Evolutionary conservation across 192 early-diverging fungal species (phyloP), one percentile per base, ranked within the genome.

Genomic region (Oehlia diaphana): DNA sequence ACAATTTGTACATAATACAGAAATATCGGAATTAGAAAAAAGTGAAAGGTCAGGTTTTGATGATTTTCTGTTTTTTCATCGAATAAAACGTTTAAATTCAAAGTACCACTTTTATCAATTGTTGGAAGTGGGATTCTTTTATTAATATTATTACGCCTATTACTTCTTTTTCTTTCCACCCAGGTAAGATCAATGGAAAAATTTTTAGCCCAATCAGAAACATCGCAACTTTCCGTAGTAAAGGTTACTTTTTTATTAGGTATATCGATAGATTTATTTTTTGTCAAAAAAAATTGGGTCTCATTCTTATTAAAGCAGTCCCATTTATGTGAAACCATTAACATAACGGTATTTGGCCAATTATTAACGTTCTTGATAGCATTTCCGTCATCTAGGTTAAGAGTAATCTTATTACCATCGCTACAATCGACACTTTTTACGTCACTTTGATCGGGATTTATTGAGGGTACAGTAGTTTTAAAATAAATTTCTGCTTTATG

Each of bases 301-400:
- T 39, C 16, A 12, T 5, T 4, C 47, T 76, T 39, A n/a, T 63
- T 63, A 28, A 65, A 76, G 14, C 75, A 76, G 23, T 65, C 28
- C 61, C 63, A 64, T 33, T 76, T 63, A 26, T 76, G 33, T 0
- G 10, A 35, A 1, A 76, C 44, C 37, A 76, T 2, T 44, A 76
- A n/a, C 5, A 76, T 76, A 9, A 76, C 62, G 0, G 65, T 76
- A 10, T 37, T 19, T 14, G 75, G 75, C 75, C 75, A 76, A 39
- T 42, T 42, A 19, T 44, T 7, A 23, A 76, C 16, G 2, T 19
- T 21, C 12, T 76, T 14, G 14, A 63, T 9, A 9, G 28, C 44
- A 5, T 23, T n/a, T 42, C 44, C 37, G 5, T 76, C 62, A 9
- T 33, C 12, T 64, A 64, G 2, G 4, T 10, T 44, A 3, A 76